Base-by-base conservation (phyloP, 768 basidiomycete species). In the Hypsizygus marmoreus region DNA sequence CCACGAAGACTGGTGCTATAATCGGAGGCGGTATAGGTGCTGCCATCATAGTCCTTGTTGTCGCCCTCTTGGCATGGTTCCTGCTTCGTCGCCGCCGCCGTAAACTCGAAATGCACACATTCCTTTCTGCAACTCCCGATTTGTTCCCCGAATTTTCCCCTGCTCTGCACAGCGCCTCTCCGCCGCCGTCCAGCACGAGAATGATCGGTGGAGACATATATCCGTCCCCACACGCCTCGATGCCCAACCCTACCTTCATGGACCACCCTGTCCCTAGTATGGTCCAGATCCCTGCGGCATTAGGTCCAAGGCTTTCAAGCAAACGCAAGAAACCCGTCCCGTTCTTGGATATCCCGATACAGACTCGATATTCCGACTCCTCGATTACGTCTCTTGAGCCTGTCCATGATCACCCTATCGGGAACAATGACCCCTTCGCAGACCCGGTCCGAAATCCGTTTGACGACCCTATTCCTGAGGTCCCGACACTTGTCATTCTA, bases 281-380 rank as follows among this genome's bases (percentile, higher is more conserved):
- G 49, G 30, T 26, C 3, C 45, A 45, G 39, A 40, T 19, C n/a
- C 9, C 25, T 11, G 11, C 23, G 17, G 24, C 35, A 3, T 41
- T 14, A 24, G 33, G 17, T 5, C 29, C 25, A 8, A 22, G 13
- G 10, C 24, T 37, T 41, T 33, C 42, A n/a, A 22, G 23, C 14
- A 29, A 29, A 14, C 53, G 47, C 29, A 57, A 45, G 45, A 56
- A 58, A 40, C 53, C 55, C 11, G 50, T 54, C 4, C 46, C 57
- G 16, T 56, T 45, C 40, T 29, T 51, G 14, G 51, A 55, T 14
- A 19, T 39, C 20, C 49, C 43, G 13, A 8, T 33, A 16, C 38
- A n/a, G 42, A 14, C 11, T 38, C 34, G 9, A 33, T 23, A 4
- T 29, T 17, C 22, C 5, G 14, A 37, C 8, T 40, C 28, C 13